Base-by-base conservation (phyloP, 148 eudicot genomes). In the Silene conica region DNA sequence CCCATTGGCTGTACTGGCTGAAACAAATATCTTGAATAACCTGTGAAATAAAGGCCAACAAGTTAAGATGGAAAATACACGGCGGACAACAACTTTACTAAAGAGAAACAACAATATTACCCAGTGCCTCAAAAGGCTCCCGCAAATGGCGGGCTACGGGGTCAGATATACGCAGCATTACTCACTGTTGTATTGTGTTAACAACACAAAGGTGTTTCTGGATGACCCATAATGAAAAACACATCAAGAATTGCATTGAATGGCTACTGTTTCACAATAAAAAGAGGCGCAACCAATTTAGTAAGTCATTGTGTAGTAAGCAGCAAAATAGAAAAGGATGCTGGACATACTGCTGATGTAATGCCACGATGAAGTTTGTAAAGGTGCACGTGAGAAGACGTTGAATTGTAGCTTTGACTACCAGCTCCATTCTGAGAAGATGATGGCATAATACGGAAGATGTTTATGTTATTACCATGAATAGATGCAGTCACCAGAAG, bases 361-460 rank as follows among this genome's bases (percentile, higher is more conserved):
- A 95, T 76, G 81, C 99, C 99, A 66, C 99, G 99, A 81, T 89
- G 91, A 73, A 95, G 94, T 82, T 89, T 95, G 89, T 95, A 95
- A 48, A 95, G 83, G 77, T 95, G 99, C 75, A 82, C 96, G 76
- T 95, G 94, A 63, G 99, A 86, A 45, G 89, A 70, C 75, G 83
- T 84, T 90, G 92, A 90, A 77, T 87, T 88, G 71, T 80, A 81
- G 76, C 76, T 86, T 61, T 84, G 85, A 82, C 77, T 75, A 31
- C 93, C 90, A 18, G 88, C 79, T 82, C 89, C 97, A 85, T 81
- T 85, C 72, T 87, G 89, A 23, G 85, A 82, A 75, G 68, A 73
- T 61, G 81, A 87, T 6, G 90, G 93, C 90, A 90, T 86, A 71
- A 95, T 87, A 55, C 97, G 87, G 69, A 95, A 95, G 28, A 95